phyloP scores from a whole-genome alignment of 2,329 filamentous ascomycete species.

The Fusarium sp. region DNA sequence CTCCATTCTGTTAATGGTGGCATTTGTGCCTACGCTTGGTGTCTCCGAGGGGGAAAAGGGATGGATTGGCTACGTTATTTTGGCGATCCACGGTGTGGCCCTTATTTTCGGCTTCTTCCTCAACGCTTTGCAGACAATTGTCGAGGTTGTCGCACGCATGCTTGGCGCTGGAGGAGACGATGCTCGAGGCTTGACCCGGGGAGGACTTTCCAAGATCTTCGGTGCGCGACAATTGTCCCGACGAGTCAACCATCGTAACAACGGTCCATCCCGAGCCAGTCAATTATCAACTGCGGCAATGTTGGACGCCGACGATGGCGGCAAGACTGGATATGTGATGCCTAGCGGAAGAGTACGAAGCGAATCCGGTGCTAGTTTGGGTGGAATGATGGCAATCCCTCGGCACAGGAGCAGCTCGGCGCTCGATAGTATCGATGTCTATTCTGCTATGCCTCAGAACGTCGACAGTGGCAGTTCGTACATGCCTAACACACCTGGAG shows the following conservation, averaged over 20 bases:
- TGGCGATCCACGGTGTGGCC: conserved; percentile 87
- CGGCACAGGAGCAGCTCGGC: conserved; percentile 70
- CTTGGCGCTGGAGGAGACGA: conserved; percentile 87
- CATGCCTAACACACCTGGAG: conserved; percentile 81
- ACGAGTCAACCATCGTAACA: conserved; percentile 74
- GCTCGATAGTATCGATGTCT: conserved; percentile 66
- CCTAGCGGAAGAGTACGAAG: conserved; percentile 71
- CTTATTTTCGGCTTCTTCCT: conserved; percentile 94
- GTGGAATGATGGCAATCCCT: conserved; percentile 61
- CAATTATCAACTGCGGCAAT: conserved; percentile 88
- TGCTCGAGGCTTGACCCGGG: conserved; percentile 78
- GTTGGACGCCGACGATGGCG: conserved; percentile 77
- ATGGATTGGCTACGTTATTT: conserved; percentile 95
- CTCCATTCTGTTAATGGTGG: conserved; percentile 81
- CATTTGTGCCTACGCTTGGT: conserved; percentile 88
- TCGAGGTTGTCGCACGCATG: conserved; percentile 89
- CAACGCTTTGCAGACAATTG: conserved; percentile 89
- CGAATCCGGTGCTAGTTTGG: conserved; percentile 73
- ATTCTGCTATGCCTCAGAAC: conserved; percentile 62
- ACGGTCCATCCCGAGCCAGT: conserved; percentile 79
- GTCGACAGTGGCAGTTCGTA: conserved; percentile 75
- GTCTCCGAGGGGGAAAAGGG: conserved; percentile 86
- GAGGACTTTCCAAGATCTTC: conserved; percentile 91
- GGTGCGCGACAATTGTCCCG: conserved; percentile 91
- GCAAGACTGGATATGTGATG: conserved; percentile 73